These are phyloP conservation scores for Diaporthe batatas DNA, from an alignment of 2,329 filamentous ascomycete species.

Conservation along the genomic window DNA sequence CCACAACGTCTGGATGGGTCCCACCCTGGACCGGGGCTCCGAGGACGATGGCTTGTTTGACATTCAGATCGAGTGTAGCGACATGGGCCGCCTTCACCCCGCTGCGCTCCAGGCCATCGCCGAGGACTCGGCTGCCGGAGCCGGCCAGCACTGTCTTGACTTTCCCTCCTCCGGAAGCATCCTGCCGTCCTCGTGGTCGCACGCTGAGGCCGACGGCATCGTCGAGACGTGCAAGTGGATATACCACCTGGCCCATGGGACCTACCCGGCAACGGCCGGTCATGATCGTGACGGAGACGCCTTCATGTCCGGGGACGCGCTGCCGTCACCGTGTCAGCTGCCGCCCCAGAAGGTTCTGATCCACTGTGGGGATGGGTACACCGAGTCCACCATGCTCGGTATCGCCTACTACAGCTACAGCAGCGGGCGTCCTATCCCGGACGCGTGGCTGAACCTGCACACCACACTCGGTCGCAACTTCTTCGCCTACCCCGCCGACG, in stretches of 20 bases:
- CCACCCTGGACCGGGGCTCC: conserved; percentile 79
- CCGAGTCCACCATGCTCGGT: conserved; percentile 89
- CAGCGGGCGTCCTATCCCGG: conserved; percentile 82
- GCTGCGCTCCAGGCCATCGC: conserved; percentile 74
- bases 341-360: conserved; percentile 80
- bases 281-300: conserved; percentile 67
- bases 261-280: conserved; percentile 52
- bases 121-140: conserved; percentile 63
- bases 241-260: conserved; percentile 82
- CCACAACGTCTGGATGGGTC: conserved; percentile 90
- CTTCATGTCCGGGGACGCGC: conserved; percentile 59
- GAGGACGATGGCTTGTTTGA: conserved; percentile 77
- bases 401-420: conserved; percentile 96
- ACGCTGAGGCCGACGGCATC: conserved; percentile 85
- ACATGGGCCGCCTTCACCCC: conserved; percentile 82
- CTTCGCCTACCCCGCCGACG: conserved; percentile 94
- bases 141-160: conserved; percentile 67
- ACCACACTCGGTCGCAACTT: conserved; percentile 87
- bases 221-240: conserved; percentile 93
- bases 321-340: background rate
- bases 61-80: conserved; percentile 88
- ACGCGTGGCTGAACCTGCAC: conserved; percentile 91
- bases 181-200: conserved; percentile 84
- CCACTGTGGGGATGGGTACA: conserved; percentile 96
- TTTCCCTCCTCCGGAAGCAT: conserved; percentile 97